These are phyloP conservation scores for Trichoderma sp. DNA, from an alignment of 2,329 filamentous ascomycete genomes.

Conservation along the genomic window DNA sequence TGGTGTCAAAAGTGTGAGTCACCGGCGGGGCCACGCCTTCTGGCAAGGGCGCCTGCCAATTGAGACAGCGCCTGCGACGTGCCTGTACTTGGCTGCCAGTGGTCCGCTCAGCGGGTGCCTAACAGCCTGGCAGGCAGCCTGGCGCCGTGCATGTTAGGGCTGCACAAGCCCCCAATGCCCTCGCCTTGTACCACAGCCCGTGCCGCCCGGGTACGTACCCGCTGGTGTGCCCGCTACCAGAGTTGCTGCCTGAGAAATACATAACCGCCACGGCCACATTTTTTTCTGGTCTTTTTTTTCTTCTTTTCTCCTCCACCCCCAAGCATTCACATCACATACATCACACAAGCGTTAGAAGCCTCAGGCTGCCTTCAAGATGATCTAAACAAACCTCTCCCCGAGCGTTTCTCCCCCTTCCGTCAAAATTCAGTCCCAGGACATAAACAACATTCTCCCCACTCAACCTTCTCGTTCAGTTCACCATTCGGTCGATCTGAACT, in stretches of 20 bases:
- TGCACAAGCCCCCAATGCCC: not conserved
- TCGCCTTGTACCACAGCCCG: conserved; percentile 24
- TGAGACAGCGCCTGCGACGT: not conserved
- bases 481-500: conserved; percentile 69
- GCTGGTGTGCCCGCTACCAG: conserved; percentile 19
- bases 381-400: conserved; percentile 52
- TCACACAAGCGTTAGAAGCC: conserved; percentile 33
- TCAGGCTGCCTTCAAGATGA: conserved; percentile 55
- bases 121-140: conserved; percentile 12
- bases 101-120: not conserved
- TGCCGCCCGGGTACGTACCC: conserved; percentile 2
- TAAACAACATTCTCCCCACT: conserved; percentile 48
- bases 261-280: conserved; percentile 37
- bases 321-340: conserved; percentile 38
- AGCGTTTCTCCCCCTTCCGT: conserved; percentile 42
- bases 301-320: conserved; percentile 40
- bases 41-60: conserved; percentile 29
- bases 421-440: conserved; percentile 56
- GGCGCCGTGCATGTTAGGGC: conserved; percentile 14
- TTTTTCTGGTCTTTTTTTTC: conserved; percentile 27
- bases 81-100: not conserved
- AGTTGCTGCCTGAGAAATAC: conserved; percentile 52
- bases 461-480: conserved; percentile 49
- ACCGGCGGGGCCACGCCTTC: conserved; percentile 33
- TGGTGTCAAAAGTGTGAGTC: conserved; percentile 39